phyloP scores from a whole-genome alignment of 805 yeast genomes.

The Pichia exigua region DNA sequence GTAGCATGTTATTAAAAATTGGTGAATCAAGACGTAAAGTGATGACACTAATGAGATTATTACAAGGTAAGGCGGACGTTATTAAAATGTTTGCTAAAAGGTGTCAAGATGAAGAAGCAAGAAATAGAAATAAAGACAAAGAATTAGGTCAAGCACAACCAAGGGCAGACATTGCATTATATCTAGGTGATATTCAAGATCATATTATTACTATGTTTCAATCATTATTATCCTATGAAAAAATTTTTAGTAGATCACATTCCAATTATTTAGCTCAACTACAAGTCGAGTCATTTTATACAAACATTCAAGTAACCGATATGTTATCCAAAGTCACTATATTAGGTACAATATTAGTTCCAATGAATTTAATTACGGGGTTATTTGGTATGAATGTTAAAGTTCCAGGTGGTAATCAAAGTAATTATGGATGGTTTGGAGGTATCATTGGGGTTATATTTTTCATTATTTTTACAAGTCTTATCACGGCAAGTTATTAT shows the following conservation, averaged over 20 bases:
- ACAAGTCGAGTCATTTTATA: slow-evolving; percentile 84
- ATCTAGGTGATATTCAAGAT: slow-evolving; percentile 93
- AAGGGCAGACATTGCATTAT: slow-evolving; percentile 84
- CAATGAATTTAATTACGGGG: slow-evolving; percentile 85
- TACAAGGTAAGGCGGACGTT: slow-evolving; percentile 93
- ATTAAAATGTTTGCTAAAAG: slow-evolving; percentile 93
- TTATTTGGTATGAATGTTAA: slow-evolving; percentile 91
- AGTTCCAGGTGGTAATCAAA: slow-evolving; percentile 59
- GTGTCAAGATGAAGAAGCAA: slow-evolving; percentile 63
- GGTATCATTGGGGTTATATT: slow-evolving; percentile 28
- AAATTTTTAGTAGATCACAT: slow-evolving; percentile 87
- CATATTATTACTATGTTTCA: slow-evolving; percentile 95
- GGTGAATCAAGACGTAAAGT: slow-evolving; percentile 88
- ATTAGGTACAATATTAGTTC: slow-evolving; percentile 84
- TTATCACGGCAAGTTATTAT: slow-evolving; percentile 20
- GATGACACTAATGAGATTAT: slow-evolving; percentile 83
- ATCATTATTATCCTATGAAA: slow-evolving; percentile 81
- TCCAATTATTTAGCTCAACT: slow-evolving; percentile 88
- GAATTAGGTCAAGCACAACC: slow-evolving; percentile 42
- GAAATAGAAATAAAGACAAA: slow-evolving; percentile 11
- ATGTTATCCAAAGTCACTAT: slow-evolving; percentile 85
- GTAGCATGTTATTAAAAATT: slow-evolving; percentile 68
- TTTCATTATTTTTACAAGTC: slow-evolving; percentile 18
- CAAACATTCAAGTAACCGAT: slow-evolving; percentile 78
- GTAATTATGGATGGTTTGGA: slow-evolving; percentile 47